Percentiles rank a stretch among this genome's conserved stretches.
Evolutionary conservation across 441 rosid genomes (phyloP).

Genomic region (Populus hybrid): DNA sequence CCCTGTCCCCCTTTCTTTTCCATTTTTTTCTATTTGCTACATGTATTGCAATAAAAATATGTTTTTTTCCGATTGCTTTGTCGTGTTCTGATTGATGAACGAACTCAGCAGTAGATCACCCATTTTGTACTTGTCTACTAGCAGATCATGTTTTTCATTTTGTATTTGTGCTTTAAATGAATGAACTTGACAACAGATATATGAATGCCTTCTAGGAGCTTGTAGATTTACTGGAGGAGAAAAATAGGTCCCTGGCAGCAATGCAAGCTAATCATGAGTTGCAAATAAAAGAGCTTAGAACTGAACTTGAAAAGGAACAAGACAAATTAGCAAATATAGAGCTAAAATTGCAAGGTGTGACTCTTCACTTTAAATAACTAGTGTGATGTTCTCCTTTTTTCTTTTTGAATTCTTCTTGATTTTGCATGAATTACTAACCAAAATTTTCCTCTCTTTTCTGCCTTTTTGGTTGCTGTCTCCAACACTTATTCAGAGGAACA

Average conservation of each 20-base stretch:
- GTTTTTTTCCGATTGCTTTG: not conserved
- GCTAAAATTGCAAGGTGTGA: conserved; percentile 56
- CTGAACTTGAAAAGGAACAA: conserved; percentile 62
- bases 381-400: not conserved
- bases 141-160: not conserved
- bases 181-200: conserved; percentile 43
- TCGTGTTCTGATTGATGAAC: not conserved
- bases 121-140: not conserved
- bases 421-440: conserved; percentile 14
- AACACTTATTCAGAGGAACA: conserved; percentile 57
- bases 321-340: conserved; percentile 45
- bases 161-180: conserved; percentile 13
- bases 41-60: not conserved
- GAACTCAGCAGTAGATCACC: not conserved
- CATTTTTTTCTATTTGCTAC: not conserved
- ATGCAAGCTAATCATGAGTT: conserved; percentile 48
- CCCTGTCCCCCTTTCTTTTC: no score
- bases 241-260: conserved; percentile 59
- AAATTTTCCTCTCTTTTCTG: conserved; percentile 2
- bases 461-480: not conserved
- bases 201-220: conserved; percentile 85
- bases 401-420: not conserved
- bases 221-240: conserved; percentile 87
- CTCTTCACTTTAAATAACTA: conserved; percentile 12
- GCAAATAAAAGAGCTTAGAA: conserved; percentile 45